phyloP scores from a whole-genome alignment of 2,329 filamentous ascomycete species.

The Chaetomiaceae sp. region DNA sequence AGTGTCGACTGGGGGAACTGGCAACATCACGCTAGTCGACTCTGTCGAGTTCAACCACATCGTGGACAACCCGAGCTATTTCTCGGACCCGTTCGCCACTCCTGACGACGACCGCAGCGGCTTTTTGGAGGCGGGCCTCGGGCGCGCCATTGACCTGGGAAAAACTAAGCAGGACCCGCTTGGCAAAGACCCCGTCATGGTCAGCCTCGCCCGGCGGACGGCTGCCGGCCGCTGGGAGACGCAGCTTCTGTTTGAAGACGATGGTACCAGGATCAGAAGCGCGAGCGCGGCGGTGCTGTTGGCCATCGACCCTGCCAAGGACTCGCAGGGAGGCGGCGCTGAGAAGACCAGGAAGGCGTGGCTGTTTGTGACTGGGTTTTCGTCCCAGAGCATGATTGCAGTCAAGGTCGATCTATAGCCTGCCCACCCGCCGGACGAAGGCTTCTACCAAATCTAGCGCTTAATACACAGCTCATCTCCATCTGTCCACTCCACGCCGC shows the following conservation, averaged over 20 bases:
- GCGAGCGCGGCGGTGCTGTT: slow-evolving; percentile 49
- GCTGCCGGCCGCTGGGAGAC: slow-evolving; percentile 31
- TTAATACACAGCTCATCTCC: background rate
- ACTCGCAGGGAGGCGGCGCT: slow-evolving; percentile 28
- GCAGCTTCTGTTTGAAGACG: slow-evolving; percentile 51
- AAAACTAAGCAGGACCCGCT: slow-evolving; percentile 28
- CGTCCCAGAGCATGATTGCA: slow-evolving; percentile 43
- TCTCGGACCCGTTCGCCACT: slow-evolving; percentile 43
- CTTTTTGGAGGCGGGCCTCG: slow-evolving; percentile 45
- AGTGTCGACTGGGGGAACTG: slow-evolving; percentile 16
- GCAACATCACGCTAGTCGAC: slow-evolving; percentile 37
- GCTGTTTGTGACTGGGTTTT: slow-evolving; percentile 53
- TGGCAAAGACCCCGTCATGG: slow-evolving; percentile 38
- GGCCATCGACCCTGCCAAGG: slow-evolving; percentile 40
- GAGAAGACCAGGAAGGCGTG: slow-evolving; percentile 39
- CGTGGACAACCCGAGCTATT: slow-evolving; percentile 55
- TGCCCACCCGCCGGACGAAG: too few relatives aligned
- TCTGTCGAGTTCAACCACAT: slow-evolving; percentile 38
- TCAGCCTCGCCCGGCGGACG: slow-evolving; percentile 35
- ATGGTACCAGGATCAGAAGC: slow-evolving; percentile 43
- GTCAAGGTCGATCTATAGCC: slow-evolving; percentile 45
- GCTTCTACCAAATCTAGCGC: too few relatives aligned
- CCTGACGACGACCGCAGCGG: slow-evolving; percentile 44
- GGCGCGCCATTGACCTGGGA: slow-evolving; percentile 34
- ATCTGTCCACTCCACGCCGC: background rate